These are phyloP conservation scores for Blastomyces emzantsi DNA, from an alignment of 2,329 filamentous ascomycete genomes.

Conservation along the genomic window DNA sequence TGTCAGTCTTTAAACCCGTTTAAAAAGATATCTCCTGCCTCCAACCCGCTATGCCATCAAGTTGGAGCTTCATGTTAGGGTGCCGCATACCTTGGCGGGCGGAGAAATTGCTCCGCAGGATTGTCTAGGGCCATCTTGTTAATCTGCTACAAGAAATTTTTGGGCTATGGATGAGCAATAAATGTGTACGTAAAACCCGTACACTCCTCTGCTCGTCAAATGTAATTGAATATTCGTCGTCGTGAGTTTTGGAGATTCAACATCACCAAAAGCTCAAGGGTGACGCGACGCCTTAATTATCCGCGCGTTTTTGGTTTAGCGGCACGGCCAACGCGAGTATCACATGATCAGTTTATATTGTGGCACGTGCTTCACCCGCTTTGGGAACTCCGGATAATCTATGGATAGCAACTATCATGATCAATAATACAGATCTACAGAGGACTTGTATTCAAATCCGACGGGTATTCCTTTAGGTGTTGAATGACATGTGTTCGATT, in stretches of 20 bases:
- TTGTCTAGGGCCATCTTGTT: conserved; percentile 10
- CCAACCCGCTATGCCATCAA: background rate
- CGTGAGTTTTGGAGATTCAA: background rate
- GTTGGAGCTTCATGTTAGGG: background rate
- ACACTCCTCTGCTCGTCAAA: background rate
- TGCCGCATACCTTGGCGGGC: conserved; percentile 23
- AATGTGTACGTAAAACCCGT: background rate
- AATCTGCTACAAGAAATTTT: background rate
- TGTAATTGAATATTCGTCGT: background rate
- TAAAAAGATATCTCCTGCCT: background rate
- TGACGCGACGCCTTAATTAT: conserved; percentile 5
- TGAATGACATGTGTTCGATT: too few relatives aligned
- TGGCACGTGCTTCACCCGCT: background rate
- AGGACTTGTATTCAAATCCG: too few relatives aligned
- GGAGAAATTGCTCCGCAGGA: conserved; percentile 20
- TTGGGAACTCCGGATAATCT: too few relatives aligned
- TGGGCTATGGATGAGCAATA: background rate
- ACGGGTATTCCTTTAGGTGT: too few relatives aligned
- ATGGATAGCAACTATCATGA: too few relatives aligned
- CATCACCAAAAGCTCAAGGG: background rate
- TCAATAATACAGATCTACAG: too few relatives aligned
- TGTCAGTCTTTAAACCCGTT: conserved; percentile 8
- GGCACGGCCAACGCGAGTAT: background rate
- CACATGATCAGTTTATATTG: background rate
- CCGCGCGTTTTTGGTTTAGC: conserved; percentile 14